Evolutionary conservation across 257 asterid genomes (phyloP).

Genomic region (Ehretia macrophylla): DNA sequence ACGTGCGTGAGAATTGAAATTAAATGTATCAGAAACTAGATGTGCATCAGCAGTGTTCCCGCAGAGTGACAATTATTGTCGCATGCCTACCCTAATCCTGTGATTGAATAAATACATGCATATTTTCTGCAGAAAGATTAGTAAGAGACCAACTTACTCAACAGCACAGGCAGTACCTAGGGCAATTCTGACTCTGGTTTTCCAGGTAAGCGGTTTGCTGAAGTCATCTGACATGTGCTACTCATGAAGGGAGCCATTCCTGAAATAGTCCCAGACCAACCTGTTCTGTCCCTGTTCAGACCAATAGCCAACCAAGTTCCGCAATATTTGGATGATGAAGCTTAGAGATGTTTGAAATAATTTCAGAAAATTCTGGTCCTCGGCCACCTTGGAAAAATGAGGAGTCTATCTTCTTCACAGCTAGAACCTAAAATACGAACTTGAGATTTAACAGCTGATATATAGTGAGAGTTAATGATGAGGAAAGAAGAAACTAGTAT

Average conservation of each 20-base stretch:
- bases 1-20: too few species aligned
- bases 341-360: constrained; percentile 33
- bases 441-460: neutral
- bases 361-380: constrained; percentile 27
- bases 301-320: constrained; percentile 50
- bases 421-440: constrained; percentile 36
- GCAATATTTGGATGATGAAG: constrained; percentile 47
- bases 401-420: constrained; percentile 56
- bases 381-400: constrained; percentile 23
- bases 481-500: too few species aligned
- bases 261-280: constrained; percentile 38
- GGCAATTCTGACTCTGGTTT: constrained; percentile 54
- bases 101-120: too few species aligned
- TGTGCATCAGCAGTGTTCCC: too few species aligned
- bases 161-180: constrained; percentile 54
- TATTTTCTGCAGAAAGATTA: neutral
- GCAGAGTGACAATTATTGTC: too few species aligned
- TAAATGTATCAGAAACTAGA: too few species aligned
- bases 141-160: constrained; percentile 36
- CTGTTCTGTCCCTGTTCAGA: constrained; percentile 53
- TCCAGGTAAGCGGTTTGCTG: constrained; percentile 65
- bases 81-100: too few species aligned
- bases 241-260: constrained; percentile 60
- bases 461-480: neutral
- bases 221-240: constrained; percentile 55